Percentiles rank a stretch among this genome's conserved stretches.
phyloP scores from a whole-genome alignment of 768 basidiomycete genomes.

The Polyporus arcularius region DNA sequence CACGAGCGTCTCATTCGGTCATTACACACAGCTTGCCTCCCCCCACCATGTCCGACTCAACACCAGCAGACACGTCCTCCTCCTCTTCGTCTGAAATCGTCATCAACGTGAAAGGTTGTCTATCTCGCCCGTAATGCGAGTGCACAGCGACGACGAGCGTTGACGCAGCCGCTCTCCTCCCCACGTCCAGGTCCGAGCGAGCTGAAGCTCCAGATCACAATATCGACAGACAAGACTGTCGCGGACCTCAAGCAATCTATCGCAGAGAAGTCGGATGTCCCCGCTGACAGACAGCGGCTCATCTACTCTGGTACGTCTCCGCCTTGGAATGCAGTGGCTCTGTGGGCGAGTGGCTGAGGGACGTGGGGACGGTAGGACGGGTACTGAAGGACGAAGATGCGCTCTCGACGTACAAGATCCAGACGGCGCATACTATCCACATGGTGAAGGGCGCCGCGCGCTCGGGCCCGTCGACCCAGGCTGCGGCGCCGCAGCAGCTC shows the following conservation, averaged over 20 bases:
- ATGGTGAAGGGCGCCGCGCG: constrained; percentile 88
- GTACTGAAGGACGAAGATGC: constrained; percentile 72
- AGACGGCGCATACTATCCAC: constrained; percentile 84
- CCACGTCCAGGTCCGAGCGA: constrained; percentile 73
- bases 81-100: constrained; percentile 29
- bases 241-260: constrained; percentile 89
- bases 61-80: constrained; percentile 9
- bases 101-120: constrained; percentile 59
- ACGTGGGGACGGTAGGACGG: constrained; percentile 57
- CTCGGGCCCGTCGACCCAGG: constrained; percentile 35
- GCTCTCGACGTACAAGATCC: constrained; percentile 87
- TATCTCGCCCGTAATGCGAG: neutral
- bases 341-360: too few species aligned
- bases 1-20: neutral
- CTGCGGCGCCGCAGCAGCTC: constrained; percentile 54
- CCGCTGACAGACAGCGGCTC: constrained; percentile 83
- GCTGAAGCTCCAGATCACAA: constrained; percentile 87
- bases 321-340: neutral
- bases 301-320: constrained; percentile 85
- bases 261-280: constrained; percentile 81
- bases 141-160: neutral
- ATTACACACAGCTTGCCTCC: neutral
- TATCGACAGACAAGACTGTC: constrained; percentile 82
- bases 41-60: constrained; percentile 12
- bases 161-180: neutral